A percentile compares a stretch with the other conserved stretches of the same genome.
These are phyloP conservation scores for Penicillium crustosum DNA, from an alignment of 2,329 filamentous ascomycete genomes.

Conservation along the genomic window DNA sequence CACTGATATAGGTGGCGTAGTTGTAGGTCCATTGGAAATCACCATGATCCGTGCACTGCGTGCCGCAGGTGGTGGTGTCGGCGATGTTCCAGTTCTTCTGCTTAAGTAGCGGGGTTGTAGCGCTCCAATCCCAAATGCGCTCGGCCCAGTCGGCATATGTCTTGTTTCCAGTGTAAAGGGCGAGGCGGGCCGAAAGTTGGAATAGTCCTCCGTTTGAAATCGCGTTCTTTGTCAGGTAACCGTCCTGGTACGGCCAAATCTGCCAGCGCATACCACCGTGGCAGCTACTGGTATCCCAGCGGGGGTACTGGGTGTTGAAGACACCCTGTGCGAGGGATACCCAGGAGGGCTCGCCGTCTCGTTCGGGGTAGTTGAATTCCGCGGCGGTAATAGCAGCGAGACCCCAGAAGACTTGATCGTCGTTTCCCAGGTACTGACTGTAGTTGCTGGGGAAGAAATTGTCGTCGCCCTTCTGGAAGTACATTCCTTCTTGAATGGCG, in stretches of 20 bases:
- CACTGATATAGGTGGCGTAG: conserved; percentile 56
- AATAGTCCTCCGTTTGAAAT: conserved; percentile 61
- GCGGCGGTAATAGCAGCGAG: conserved; percentile 76
- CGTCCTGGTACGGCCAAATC: conserved; percentile 74
- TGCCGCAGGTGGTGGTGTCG: conserved; percentile 52
- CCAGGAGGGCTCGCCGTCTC: conserved; percentile 68
- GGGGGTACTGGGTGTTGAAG: conserved; percentile 72
- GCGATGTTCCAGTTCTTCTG: conserved; percentile 56
- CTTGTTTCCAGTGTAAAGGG: conserved; percentile 73
- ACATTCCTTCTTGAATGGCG: conserved; percentile 64
- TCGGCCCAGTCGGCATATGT: conserved; percentile 80
- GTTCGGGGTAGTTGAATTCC: conserved; percentile 72
- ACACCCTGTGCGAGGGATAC: conserved; percentile 73
- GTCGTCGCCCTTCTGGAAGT: conserved; percentile 71
- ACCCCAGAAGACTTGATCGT: conserved; percentile 77
- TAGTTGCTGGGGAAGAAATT: conserved; percentile 72
- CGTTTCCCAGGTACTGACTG: conserved; percentile 50
- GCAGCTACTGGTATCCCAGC: conserved; percentile 69
- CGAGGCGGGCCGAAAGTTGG: conserved; percentile 65
- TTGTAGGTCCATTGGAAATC: conserved; percentile 61
- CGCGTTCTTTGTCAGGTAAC: conserved; percentile 60
- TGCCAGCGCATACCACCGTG: conserved; percentile 81
- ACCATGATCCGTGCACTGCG: conserved; percentile 53
- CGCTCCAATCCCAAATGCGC: conserved; percentile 62
- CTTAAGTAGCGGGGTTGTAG: conserved; percentile 53